phyloP scores from a whole-genome alignment of 305 asterid species.

The Solanum hybrid region DNA sequence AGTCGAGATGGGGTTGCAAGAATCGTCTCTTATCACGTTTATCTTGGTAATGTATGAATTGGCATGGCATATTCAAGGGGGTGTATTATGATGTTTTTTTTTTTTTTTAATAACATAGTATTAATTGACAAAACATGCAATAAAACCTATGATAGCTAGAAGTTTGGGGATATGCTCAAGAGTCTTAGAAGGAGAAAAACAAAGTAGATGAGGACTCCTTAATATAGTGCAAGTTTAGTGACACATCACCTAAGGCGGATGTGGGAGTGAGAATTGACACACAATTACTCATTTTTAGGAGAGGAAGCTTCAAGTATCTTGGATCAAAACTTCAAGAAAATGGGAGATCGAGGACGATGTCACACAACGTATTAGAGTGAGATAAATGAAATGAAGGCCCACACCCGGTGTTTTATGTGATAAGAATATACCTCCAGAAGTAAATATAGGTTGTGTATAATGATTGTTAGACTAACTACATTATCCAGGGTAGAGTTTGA shows the following conservation, averaged over 20 bases:
- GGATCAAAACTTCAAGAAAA: neutral
- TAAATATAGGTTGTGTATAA: too few species aligned
- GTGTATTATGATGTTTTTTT: too few species aligned
- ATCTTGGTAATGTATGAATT: neutral
- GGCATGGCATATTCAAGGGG: neutral
- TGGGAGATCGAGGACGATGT: neutral
- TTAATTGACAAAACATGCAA: too few species aligned
- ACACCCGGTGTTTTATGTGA: neutral
- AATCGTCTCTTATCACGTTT: neutral
- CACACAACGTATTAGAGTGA: neutral
- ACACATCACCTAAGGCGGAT: neutral
- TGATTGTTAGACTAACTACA: neutral
- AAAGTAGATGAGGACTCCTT: neutral
- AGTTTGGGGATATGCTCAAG: neutral
- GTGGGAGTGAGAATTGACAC: neutral
- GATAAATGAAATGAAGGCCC: neutral
- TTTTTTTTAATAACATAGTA: too few species aligned
- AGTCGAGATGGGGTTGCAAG: neutral
- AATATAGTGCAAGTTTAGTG: neutral
- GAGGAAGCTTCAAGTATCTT: neutral
- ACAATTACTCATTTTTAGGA: neutral
- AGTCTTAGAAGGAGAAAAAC: neutral
- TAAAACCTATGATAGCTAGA: too few species aligned
- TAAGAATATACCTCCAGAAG: neutral
- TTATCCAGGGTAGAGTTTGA: too few species aligned